Conservation (phyloP, 2,329 filamentous ascomycete genomes). For the Magnaporthales sp. region DNA sequence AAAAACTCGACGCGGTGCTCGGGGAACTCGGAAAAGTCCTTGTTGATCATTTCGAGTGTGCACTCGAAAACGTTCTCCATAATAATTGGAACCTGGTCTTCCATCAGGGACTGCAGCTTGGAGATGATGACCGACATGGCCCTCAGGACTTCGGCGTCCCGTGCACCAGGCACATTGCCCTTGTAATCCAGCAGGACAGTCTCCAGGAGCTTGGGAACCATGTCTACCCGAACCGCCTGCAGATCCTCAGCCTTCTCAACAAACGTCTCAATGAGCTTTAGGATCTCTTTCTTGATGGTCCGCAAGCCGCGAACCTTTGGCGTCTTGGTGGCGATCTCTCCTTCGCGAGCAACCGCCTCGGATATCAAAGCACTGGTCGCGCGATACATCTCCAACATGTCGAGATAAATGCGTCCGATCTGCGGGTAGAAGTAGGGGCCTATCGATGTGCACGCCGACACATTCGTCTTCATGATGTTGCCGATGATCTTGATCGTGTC, state of each 20-base stretch:
- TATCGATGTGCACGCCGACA: conserved; percentile 94
- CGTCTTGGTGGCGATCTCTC: conserved; percentile 92
- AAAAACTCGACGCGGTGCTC: conserved; percentile 99
- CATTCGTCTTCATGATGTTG: conserved; percentile 99
- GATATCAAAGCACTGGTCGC: conserved; percentile 96
- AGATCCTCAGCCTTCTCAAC: conserved; percentile 97
- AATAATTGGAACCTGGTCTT: conserved; percentile 92
- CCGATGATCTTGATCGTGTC: conserved; percentile 98
- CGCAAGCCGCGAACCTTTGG: conserved; percentile 89
- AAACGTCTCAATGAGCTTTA: conserved; percentile 97
- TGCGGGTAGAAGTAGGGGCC: conserved; percentile 97
- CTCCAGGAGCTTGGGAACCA: conserved; percentile 92
- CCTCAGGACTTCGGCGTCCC: conserved; percentile 92
- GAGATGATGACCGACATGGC: conserved; percentile 97
- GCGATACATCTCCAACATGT: conserved; percentile 99
- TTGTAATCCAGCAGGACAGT: conserved; percentile 94
- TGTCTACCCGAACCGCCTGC: conserved; percentile 84
- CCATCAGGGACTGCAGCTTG: conserved; percentile 92
- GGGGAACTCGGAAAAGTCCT: conserved; percentile 98
- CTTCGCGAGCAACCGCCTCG: conserved; percentile 78
- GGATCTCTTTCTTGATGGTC: conserved; percentile 98
- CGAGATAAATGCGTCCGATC: conserved; percentile 93
- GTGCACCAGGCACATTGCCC: conserved; percentile 89
- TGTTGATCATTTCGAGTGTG: conserved; percentile 99
- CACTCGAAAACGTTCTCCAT: conserved; percentile 99